Percentiles rank a stretch among this genome's conserved stretches.
Conservation (phyloP, 768 basidiomycete species). For the Suillus lakei region DNA sequence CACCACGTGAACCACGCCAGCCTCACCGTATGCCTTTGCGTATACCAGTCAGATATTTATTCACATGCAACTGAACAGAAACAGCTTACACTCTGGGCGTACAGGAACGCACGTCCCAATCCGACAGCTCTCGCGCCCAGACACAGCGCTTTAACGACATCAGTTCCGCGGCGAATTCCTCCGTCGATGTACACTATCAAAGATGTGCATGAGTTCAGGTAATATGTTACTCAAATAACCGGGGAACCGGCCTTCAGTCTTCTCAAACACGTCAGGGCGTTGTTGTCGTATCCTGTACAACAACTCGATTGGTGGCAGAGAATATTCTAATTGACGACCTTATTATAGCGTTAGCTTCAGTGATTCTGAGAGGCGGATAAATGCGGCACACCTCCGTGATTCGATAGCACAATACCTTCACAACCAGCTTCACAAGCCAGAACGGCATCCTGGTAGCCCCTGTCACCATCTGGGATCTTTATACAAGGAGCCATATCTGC, state of each 20-base stretch:
- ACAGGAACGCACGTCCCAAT: slow-evolving; percentile 84
- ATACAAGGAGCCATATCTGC: neutral
- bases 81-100: slow-evolving; percentile 74
- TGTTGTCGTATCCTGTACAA: slow-evolving; percentile 73
- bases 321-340: slow-evolving; percentile 81
- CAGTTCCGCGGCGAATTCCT: slow-evolving; percentile 75
- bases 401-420: slow-evolving; percentile 87
- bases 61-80: slow-evolving; percentile 4
- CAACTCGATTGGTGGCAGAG: slow-evolving; percentile 79
- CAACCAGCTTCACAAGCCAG: slow-evolving; percentile 84
- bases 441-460: slow-evolving; percentile 70
- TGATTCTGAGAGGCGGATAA: neutral
- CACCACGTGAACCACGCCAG: slow-evolving; percentile 68
- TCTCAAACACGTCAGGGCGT: slow-evolving; percentile 75
- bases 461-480: slow-evolving; percentile 11
- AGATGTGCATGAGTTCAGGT: slow-evolving; percentile 9
- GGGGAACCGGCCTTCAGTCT: slow-evolving; percentile 60
- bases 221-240: neutral
- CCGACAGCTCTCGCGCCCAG: slow-evolving; percentile 89
- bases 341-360: slow-evolving; percentile 2
- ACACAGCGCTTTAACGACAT: slow-evolving; percentile 89
- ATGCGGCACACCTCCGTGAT: slow-evolving; percentile 75
- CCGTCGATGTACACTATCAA: slow-evolving; percentile 85
- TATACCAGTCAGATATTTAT: slow-evolving; percentile 8
- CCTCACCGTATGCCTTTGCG: slow-evolving; percentile 71